Evolutionary conservation across 805 yeast genomes (phyloP), one percentile per base, ranked within the genome.

Genomic region (Wickerhamiella azyma): DNA sequence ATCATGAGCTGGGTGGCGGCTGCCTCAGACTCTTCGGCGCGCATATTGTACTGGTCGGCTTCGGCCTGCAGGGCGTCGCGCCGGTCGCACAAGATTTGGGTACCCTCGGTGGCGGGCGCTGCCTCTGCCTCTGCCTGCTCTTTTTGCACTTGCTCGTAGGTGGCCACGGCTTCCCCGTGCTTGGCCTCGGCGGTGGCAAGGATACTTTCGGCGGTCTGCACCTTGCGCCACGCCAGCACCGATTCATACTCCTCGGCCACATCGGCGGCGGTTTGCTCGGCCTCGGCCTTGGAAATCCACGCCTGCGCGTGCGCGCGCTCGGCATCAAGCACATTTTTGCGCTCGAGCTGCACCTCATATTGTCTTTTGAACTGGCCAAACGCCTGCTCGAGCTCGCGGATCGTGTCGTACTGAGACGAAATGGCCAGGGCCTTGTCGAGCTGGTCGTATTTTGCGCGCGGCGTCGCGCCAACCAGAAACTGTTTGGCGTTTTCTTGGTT

Each of bases 401-500:
- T 30, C 33, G n/a, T 30, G 16, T 30, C 16, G 37, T 17, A 35
- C 37, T 17, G 24, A 24, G 37, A 11, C 2, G 17, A 11, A 7
- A 35, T 17, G 24, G 30, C 26, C 30, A 46, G 32, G 82, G 71
- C 55, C 44, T 74, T 74, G 83, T 81, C 79, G 59, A 89, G 85
- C 58, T 75, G 79, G 13, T 70, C 69, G 60, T 78, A 92, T 61
- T 86, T 84, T 41, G 74, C 79, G 30, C 69, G 69, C 49, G 84
- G 81, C 4, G 84, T 71, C 4, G 92, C 76, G 28, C 79, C 75
- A 0, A 94, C 81, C 51, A 92, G 65, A 58, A 92, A 92, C 13
- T 88, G 81, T 53, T 94, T 75, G 1, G 99, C 97, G 50, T 80
- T 83, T 54, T 92, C 96, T 61, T 92, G 99, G 1, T 94, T 85